These are phyloP conservation scores for Physaria fendleri DNA, from an alignment of 345 rosid species.

Conservation along the genomic window DNA sequence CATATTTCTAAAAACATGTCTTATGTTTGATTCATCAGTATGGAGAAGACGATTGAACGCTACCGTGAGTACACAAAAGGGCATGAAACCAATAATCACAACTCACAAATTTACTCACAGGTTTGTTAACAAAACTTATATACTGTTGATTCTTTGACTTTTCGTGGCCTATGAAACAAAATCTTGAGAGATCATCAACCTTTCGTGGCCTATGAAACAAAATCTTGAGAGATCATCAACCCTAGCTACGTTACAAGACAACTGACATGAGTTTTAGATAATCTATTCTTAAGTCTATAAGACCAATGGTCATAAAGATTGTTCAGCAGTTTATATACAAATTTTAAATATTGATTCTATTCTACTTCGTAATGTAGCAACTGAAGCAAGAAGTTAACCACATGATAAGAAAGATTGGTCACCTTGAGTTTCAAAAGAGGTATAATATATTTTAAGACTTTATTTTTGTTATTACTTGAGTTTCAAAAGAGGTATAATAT, in stretches of 20 bases:
- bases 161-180: background rate
- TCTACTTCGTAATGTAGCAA: conserved; percentile 35
- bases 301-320: background rate
- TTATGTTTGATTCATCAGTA: conserved; percentile 32
- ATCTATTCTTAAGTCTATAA: background rate
- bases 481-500: conserved; percentile 40
- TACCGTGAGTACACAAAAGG: conserved; percentile 35
- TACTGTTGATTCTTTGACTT: conserved; percentile 1
- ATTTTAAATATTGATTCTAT: background rate
- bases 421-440: conserved; percentile 48
- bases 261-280: background rate
- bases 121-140: conserved; percentile 21
- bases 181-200: background rate
- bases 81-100: conserved; percentile 16
- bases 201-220: too few species aligned
- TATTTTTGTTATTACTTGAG: conserved; percentile 14
- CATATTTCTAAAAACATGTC: background rate
- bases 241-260: background rate
- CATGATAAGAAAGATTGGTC: conserved; percentile 51
- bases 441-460: conserved; percentile 21
- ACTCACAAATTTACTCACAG: conserved; percentile 30
- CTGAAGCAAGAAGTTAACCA: conserved; percentile 39
- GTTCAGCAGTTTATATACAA: background rate
- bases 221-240: background rate
- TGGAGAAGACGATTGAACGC: conserved; percentile 45